These are phyloP conservation scores for Plenodomus lindquistii DNA, from an alignment of 2,329 filamentous ascomycete genomes.

Conservation along the genomic window DNA sequence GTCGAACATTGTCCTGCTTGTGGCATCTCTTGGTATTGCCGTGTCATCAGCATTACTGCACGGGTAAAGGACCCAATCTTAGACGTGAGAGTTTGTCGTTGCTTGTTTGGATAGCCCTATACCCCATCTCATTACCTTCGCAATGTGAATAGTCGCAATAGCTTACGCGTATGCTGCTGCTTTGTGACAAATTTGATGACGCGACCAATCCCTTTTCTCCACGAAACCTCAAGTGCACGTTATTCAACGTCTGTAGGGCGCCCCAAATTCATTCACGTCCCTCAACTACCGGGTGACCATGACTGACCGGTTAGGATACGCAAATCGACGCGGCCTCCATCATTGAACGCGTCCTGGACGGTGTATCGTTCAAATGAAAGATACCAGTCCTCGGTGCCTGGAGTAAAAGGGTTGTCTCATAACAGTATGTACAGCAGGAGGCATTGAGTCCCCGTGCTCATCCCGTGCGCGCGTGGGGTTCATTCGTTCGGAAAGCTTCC, in stretches of 20 bases:
- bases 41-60: neutral
- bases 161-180: neutral
- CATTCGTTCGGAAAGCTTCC: conserved; percentile 4
- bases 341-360: too few species aligned
- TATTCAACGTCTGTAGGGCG: too few species aligned
- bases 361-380: too few species aligned
- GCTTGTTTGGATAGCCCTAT: conserved; percentile 11
- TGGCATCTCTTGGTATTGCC: conserved; percentile 8
- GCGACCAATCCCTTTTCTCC: too few species aligned
- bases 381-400: neutral
- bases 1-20: conserved; percentile 9
- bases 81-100: neutral
- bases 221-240: too few species aligned
- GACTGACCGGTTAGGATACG: too few species aligned
- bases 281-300: too few species aligned
- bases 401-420: neutral
- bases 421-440: neutral
- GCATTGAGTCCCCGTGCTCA: neutral
- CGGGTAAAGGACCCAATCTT: neutral
- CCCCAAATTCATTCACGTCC: too few species aligned
- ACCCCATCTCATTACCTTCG: conserved; percentile 4
- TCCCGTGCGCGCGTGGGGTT: conserved; percentile 9
- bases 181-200: too few species aligned
- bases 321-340: too few species aligned
- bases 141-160: neutral